Percentiles rank a stretch among this genome's conserved stretches.
These are phyloP conservation scores for Scytalidium sp. DNA, from an alignment of 2,329 filamentous ascomycete species.

Conservation along the genomic window DNA sequence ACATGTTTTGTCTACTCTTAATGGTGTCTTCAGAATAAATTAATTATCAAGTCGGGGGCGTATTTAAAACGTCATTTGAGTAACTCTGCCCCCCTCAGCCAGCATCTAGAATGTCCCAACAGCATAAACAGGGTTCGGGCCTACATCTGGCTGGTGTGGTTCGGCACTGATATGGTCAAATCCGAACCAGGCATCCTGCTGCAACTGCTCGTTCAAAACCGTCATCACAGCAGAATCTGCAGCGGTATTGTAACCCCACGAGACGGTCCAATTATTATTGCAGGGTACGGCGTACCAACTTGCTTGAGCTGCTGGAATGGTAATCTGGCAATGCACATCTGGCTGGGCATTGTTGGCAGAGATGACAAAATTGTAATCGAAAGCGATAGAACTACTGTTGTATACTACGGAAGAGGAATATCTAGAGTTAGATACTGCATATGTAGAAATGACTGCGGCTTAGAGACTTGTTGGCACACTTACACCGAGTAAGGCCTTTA, in stretches of 20 bases:
- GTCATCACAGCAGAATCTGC: constrained; percentile 14
- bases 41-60: too few relatives aligned
- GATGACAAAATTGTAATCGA: constrained; percentile 4
- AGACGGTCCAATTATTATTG: constrained; percentile 4
- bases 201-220: constrained; percentile 1
- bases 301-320: not conserved
- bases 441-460: not conserved
- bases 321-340: not conserved
- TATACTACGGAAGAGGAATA: not conserved
- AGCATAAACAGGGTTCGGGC: constrained; percentile 10
- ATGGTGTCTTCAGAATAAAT: too few relatives aligned
- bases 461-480: not conserved
- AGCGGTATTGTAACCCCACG: constrained; percentile 10
- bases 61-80: too few relatives aligned
- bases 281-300: constrained; percentile 1
- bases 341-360: not conserved
- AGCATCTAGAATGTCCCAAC: constrained; percentile 4
- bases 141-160: constrained; percentile 2
- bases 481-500: constrained; percentile 9
- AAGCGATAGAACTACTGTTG: not conserved
- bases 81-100: not conserved
- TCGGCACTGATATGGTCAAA: constrained; percentile 6
- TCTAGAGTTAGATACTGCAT: not conserved
- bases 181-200: constrained; percentile 11
- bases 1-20: too few relatives aligned